These are phyloP conservation scores for Triadica sebifera DNA, from an alignment of 345 rosid species.

Conservation along the genomic window DNA sequence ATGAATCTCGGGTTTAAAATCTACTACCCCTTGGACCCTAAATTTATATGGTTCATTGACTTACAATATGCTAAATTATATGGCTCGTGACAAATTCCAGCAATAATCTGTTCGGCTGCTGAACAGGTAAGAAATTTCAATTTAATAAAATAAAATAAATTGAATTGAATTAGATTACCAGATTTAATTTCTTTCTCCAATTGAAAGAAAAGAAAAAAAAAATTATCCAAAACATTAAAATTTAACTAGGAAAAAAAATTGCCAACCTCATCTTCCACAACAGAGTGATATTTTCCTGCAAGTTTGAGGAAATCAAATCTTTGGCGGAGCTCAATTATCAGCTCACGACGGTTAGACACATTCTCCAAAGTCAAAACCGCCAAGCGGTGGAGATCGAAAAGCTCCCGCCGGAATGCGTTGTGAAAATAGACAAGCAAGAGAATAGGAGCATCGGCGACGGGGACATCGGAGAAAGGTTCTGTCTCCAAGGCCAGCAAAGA, in stretches of 20 bases:
- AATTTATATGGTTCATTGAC: neutral
- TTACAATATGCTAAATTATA: no score
- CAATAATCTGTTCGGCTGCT: neutral
- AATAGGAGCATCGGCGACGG: constrained; percentile 60
- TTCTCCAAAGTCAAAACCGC: constrained; percentile 40
- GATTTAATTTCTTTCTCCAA: neutral
- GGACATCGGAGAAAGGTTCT: constrained; percentile 23
- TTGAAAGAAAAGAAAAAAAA: neutral
- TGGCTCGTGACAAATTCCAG: no score
- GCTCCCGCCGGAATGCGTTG: constrained; percentile 59
- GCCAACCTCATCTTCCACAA: constrained; percentile 79
- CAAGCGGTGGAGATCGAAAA: constrained; percentile 45
- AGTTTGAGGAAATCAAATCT: constrained; percentile 67
- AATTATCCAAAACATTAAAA: no score
- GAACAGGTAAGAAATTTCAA: neutral
- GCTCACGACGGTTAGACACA: constrained; percentile 25
- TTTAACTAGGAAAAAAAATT: neutral
- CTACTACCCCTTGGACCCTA: neutral
- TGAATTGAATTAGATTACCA: neutral
- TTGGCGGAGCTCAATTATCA: constrained; percentile 35
- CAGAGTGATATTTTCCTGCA: constrained; percentile 56
- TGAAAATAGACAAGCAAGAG: constrained; percentile 64
- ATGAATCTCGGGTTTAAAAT: neutral
- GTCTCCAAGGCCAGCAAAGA: constrained; percentile 14
- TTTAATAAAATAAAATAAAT: neutral